These are phyloP conservation scores for Theileria parva DNA, from an alignment of 169 alveolate species.

Conservation along the genomic window DNA sequence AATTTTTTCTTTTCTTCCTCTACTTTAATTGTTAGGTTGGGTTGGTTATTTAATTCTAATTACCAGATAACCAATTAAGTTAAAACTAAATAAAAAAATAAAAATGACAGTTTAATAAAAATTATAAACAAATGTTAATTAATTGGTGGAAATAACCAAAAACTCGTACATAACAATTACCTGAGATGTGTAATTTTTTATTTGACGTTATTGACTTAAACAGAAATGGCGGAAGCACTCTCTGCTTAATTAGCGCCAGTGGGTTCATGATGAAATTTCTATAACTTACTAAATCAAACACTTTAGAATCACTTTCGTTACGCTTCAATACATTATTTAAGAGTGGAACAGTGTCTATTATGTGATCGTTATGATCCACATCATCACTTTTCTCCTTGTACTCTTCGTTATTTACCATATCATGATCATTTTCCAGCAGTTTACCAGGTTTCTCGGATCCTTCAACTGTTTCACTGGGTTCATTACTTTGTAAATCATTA, in stretches of 20 bases:
- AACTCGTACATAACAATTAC: background rate
- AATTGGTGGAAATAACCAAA: no score
- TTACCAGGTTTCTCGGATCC: background rate
- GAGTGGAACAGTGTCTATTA: background rate
- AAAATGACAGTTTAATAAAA: no score
- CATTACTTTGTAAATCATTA: background rate
- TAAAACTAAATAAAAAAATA: no score
- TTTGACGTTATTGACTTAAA: background rate
- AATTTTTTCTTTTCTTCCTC: conserved; percentile 8
- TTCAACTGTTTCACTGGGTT: background rate
- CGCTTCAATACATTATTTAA: conserved; percentile 27
- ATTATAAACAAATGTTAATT: no score
- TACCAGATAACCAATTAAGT: no score
- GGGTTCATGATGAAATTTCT: conserved; percentile 12
- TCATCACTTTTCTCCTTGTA: background rate
- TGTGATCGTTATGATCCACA: conserved; percentile 4
- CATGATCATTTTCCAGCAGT: background rate
- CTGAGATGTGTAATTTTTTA: conserved; percentile 13
- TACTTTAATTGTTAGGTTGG: background rate
- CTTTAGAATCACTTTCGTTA: conserved; percentile 9
- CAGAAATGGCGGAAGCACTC: conserved; percentile 44
- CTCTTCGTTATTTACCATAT: background rate
- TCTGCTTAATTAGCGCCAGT: conserved; percentile 9
- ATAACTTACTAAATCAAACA: conserved; percentile 3
- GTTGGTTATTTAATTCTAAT: no score